Evolutionary conservation across 768 basidiomycete species (phyloP), one percentile per base, ranked within the genome.

Genomic region (Filobasidium wieringae): DNA sequence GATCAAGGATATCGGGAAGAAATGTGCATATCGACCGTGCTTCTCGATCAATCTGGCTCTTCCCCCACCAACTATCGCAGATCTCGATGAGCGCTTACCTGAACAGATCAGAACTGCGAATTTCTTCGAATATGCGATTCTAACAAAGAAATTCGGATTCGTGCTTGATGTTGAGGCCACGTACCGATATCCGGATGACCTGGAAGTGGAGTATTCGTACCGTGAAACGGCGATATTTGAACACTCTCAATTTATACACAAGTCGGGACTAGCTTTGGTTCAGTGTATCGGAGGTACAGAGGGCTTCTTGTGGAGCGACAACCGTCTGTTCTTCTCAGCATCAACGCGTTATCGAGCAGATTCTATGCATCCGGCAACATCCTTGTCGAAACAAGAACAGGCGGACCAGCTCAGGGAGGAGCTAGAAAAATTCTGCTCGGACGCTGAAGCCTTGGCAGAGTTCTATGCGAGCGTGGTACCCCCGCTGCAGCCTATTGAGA

Each of bases 231-330:
- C 81, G 39, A 79, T 83, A 4, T 87, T 83, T 76, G 79, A 80
- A 62, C 81, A 89, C 73, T 87, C 89, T 19, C 93, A 97, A 69
- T 96, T 88, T 70, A 86, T 95, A 30, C 93, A 95, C 68, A 82
- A 84, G 50, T 82, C 85, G 4, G 95, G 95, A 1, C 81, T 86
- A 24, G 90, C 88, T 8, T 89, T 96, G 68, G 83, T 90, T 8
- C 90, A 95, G 70, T 84, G 93, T 58, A 67, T 91, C 4, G 87
- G 85, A 1, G 87, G 84, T 1, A 72, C 78, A 3, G 78, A 84
- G 54, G 90, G 91, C 0, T 92, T 90, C 73, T 73, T 89, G 58
- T 93, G 92, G 78, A 77, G 90, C 64, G 91, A 87, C 54, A 96
- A 96, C 70, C 78, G 90, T 24, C 76, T 92, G 57, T 69, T 68